Conservation (phyloP, 305 asterid genomes). For the Fraxinus xanthoxyloides region DNA sequence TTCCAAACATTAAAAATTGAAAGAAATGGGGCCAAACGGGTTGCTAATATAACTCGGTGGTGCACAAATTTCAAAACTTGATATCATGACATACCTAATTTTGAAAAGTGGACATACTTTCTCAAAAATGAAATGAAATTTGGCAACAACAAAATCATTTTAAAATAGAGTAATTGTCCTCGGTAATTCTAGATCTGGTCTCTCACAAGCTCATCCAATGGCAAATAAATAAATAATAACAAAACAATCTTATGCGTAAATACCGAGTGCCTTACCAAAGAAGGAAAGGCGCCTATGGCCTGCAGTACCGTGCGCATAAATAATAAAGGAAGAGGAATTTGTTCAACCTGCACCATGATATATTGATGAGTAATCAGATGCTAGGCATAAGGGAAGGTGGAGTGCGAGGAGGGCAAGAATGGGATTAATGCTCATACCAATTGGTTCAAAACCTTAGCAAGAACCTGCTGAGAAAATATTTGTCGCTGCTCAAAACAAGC, state of each 20-base stretch:
- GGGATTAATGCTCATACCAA: constrained; percentile 53
- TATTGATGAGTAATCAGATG: constrained; percentile 19
- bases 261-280: constrained; percentile 59
- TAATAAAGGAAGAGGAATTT: constrained; percentile 89
- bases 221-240: constrained; percentile 6
- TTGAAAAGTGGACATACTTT: background rate
- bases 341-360: constrained; percentile 78
- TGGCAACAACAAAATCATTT: background rate
- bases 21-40: background rate
- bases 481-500: constrained; percentile 90
- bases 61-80: background rate
- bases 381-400: constrained; percentile 6
- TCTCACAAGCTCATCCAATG: constrained; percentile 16
- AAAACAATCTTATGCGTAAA: constrained; percentile 16
- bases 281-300: constrained; percentile 93
- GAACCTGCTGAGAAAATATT: constrained; percentile 85
- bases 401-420: background rate
- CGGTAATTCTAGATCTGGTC: background rate
- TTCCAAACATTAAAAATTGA: background rate
- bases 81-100: constrained; percentile 4
- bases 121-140: constrained; percentile 15
- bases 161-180: constrained; percentile 1
- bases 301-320: constrained; percentile 98
- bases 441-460: constrained; percentile 95
- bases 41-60: background rate